phyloP scores from a whole-genome alignment of 2,329 filamentous ascomycete species.

The Monilinia aucupariae region DNA sequence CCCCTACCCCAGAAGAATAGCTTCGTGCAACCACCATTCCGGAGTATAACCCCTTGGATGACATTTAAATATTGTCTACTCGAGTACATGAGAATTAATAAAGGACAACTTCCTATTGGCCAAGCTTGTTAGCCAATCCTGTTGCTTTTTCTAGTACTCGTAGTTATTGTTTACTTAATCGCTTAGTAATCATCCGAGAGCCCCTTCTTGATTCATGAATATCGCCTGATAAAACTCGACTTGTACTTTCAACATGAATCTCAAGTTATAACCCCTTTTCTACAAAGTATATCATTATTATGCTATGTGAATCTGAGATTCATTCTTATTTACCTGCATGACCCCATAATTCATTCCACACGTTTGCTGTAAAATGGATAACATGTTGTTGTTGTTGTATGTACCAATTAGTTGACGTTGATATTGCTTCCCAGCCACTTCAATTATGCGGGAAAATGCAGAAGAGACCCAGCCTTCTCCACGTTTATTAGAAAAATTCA shows the following conservation, averaged over 20 bases:
- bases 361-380: neutral
- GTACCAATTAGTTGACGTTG: constrained; percentile 3
- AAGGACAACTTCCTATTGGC: neutral
- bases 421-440: constrained; percentile 18
- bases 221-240: neutral
- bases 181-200: neutral
- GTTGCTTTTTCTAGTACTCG: neutral
- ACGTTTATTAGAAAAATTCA: neutral
- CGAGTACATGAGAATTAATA: too few relatives aligned
- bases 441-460: constrained; percentile 20
- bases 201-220: neutral
- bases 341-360: neutral
- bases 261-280: neutral
- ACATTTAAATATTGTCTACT: neutral
- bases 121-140: neutral
- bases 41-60: neutral
- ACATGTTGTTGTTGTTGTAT: too few relatives aligned
- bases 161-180: neutral
- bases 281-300: neutral
- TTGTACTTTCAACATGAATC: neutral
- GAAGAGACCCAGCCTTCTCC: constrained; percentile 22
- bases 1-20: too few relatives aligned
- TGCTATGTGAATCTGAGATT: neutral
- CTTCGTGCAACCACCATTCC: neutral
- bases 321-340: neutral